Base-by-base conservation (phyloP, 2,329 filamentous ascomycete genomes). In the Xylaria sp. region DNA sequence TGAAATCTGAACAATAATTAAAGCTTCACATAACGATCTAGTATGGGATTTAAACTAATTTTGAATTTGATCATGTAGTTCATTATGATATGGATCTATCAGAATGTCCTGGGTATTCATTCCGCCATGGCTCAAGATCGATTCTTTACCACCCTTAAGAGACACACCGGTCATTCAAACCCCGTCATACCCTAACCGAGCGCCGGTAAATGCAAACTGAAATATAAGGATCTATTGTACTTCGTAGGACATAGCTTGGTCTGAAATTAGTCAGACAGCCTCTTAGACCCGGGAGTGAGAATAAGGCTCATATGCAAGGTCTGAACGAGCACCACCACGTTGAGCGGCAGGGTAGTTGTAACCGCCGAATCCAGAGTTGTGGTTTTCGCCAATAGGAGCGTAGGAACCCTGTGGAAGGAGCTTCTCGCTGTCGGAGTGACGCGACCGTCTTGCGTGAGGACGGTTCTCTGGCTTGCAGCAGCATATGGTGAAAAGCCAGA, bases 401-500 rank as follows among this genome's bases (percentile, higher is more conserved):
- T 87, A 87, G 5, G 79, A 73, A 69, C 79, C 78, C 44, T 65
- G 73, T n/a, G 82, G 80, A 10, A 84, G 75, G 55, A 84, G 80
- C 82, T 89, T 88, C 83, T 89, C 87, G 78, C 76, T 78, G 68
- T 85, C 82, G 57, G 73, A 74, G 62, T 74, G 70, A 53, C 72
- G 65, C 65, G 68, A 48, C 16, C 73, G 69, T 50, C 72, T 78
- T 70, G 71, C 63, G 71, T 78, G 74, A 55, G 75, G 69, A 71
- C 79, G 79, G 74, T 78, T 80, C 72, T 93, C 93, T 74, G 83
- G 81, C 66, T 87, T 90, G 86, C 94, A 97, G 89, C 94, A 98
- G 91, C 95, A 98, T 76, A 92, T 88, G 80, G 90, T 93, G 80
- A 97, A 89, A 77, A 94, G 83, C 95, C 96, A 98, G 91, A 98